Conservation (phyloP, 2,329 filamentous ascomycete species). For the Pezicula neosporulosa region DNA sequence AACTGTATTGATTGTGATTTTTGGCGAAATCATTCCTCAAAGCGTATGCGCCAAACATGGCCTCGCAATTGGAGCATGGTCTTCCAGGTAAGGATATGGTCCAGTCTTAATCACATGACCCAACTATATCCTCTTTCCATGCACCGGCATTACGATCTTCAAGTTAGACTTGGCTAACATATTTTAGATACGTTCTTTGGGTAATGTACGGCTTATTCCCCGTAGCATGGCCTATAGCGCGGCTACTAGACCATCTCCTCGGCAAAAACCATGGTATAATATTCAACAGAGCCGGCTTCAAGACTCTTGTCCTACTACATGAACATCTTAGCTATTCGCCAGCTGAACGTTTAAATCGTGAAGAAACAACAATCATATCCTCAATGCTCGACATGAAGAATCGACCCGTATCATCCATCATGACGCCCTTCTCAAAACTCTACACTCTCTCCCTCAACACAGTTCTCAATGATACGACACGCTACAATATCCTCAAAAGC, state of each 20-base stretch:
- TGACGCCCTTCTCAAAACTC: slow-evolving; percentile 95
- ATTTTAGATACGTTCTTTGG: slow-evolving; percentile 53
- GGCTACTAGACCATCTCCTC: slow-evolving; percentile 85
- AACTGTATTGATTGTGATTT: slow-evolving; percentile 92
- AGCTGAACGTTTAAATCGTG: slow-evolving; percentile 79
- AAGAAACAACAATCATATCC: slow-evolving; percentile 96
- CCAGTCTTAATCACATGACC: background rate
- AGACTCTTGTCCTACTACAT: slow-evolving; percentile 90
- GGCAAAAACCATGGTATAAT: slow-evolving; percentile 91
- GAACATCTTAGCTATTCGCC: slow-evolving; percentile 8
- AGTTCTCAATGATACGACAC: slow-evolving; percentile 83
- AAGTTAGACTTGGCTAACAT: background rate
- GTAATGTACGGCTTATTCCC: slow-evolving; percentile 91
- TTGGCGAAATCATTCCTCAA: slow-evolving; percentile 91
- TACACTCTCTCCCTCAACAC: slow-evolving; percentile 91
- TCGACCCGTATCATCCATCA: slow-evolving; percentile 86
- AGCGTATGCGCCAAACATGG: slow-evolving; percentile 94
- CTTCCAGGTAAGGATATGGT: slow-evolving; percentile 24
- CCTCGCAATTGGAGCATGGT: slow-evolving; percentile 79
- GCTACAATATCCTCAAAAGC: slow-evolving; percentile 85
- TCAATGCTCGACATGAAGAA: slow-evolving; percentile 92
- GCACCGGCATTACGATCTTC: slow-evolving; percentile 41
- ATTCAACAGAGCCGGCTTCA: slow-evolving; percentile 94
- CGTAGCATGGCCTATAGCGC: slow-evolving; percentile 88
- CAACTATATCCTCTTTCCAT: slow-evolving; percentile 57